These are phyloP conservation scores for Paecilomyces variotii DNA, from an alignment of 2,329 filamentous ascomycete genomes.

Conservation along the genomic window DNA sequence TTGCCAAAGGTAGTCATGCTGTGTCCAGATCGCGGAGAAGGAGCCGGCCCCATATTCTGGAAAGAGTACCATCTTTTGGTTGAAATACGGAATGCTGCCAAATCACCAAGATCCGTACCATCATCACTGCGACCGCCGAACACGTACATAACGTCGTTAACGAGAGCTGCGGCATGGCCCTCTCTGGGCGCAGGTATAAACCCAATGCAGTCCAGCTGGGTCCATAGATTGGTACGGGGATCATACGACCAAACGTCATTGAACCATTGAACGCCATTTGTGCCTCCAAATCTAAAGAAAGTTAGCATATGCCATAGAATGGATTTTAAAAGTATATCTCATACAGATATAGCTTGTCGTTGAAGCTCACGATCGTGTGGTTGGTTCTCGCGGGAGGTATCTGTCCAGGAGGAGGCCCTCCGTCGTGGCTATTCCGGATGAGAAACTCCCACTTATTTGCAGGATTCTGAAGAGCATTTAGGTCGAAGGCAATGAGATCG, in stretches of 20 bases:
- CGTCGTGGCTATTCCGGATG: conserved; percentile 61
- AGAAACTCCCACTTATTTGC: conserved; percentile 92
- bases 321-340: conserved; percentile 25
- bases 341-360: conserved; percentile 89
- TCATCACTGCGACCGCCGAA: conserved; percentile 95
- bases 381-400: conserved; percentile 88
- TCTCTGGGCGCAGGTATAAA: conserved; percentile 92
- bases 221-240: conserved; percentile 72
- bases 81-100: conserved; percentile 75
- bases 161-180: conserved; percentile 85
- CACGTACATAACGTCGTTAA: conserved; percentile 98
- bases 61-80: conserved; percentile 97
- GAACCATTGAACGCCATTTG: conserved; percentile 94
- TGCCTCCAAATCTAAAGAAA: conserved; percentile 80
- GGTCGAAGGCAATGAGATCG: conserved; percentile 86
- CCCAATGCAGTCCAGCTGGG: conserved; percentile 87
- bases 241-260: conserved; percentile 99
- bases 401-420: conserved; percentile 51
- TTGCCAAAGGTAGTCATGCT: conserved; percentile 96
- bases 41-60: conserved; percentile 97
- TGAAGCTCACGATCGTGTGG: conserved; percentile 83
- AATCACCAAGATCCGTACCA: conserved; percentile 81
- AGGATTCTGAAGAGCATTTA: conserved; percentile 87
- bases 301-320: neutral
- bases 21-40: conserved; percentile 86